These are phyloP conservation scores for Citrus medica DNA, from an alignment of 345 rosid genomes.

Conservation along the genomic window DNA sequence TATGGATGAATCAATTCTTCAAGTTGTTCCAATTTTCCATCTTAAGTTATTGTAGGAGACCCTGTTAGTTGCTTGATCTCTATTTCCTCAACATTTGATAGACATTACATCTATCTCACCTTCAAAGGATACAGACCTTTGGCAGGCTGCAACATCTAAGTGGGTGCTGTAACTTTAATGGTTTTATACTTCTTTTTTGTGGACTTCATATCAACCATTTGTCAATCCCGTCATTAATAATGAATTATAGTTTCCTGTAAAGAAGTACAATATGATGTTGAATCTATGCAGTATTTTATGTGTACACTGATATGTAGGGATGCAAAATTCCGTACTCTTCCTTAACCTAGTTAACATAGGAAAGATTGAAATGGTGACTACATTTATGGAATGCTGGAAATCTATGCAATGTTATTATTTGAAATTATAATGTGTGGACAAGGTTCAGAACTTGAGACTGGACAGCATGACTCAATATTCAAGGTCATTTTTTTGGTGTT, in stretches of 20 bases:
- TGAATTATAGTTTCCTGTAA: not conserved
- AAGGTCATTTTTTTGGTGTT: not conserved
- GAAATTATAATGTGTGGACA: not conserved
- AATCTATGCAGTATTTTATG: not conserved
- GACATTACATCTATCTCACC: not conserved
- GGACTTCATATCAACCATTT: not conserved
- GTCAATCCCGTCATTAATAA: not conserved
- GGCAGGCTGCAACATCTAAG: not conserved
- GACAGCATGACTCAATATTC: not conserved
- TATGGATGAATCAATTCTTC: not conserved
- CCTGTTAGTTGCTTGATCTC: not conserved
- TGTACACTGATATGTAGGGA: not conserved
- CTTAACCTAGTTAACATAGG: not conserved
- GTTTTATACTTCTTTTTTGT: not conserved
- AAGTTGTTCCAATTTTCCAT: not conserved
- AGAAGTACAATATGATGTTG: not conserved
- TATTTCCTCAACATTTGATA: not conserved
- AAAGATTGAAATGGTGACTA: not conserved
- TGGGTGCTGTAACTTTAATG: not conserved
- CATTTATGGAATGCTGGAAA: not conserved
- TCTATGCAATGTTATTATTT: not conserved
- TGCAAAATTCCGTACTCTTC: not conserved
- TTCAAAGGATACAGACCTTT: not conserved
- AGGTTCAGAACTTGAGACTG: not conserved
- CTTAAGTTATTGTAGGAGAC: not conserved